Evolutionary conservation across 1,139 yeast genomes (phyloP).

Genomic region (Hemisphaericaspora xylofermentans): DNA sequence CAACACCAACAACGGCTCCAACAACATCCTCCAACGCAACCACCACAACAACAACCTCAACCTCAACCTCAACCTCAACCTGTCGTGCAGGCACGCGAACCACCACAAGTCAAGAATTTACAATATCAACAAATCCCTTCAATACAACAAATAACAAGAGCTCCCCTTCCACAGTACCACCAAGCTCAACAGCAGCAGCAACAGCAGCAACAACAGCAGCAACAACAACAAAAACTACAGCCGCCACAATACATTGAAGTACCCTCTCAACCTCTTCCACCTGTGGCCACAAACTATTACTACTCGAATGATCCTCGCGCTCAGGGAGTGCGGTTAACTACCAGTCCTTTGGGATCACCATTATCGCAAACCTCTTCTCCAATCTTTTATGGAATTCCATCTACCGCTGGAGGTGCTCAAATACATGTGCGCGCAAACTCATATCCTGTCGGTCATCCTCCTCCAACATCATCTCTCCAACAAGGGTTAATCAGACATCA

Average conservation of each 20-base stretch:
- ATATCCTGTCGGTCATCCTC: slow-evolving; percentile 5
- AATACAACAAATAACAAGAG: slow-evolving; percentile 1
- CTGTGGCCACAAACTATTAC: neutral
- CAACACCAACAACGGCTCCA: slow-evolving; percentile 5
- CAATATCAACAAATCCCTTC: slow-evolving; percentile 8
- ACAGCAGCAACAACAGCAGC: no score
- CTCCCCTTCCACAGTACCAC: slow-evolving; percentile 3
- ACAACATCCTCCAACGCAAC: slow-evolving; percentile 1
- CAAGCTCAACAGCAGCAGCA: slow-evolving; percentile 4
- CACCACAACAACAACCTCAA: slow-evolving; percentile 5
- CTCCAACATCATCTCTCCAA: neutral
- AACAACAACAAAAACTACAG: no score
- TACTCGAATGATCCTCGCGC: neutral
- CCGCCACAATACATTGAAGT: slow-evolving; percentile 2
- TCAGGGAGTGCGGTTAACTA: neutral
- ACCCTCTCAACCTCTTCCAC: neutral
- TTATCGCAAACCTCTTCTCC: slow-evolving; percentile 4
- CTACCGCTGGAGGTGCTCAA: neutral
- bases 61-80: slow-evolving; percentile 6
- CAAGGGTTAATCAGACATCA: slow-evolving; percentile 5
- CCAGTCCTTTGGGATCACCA: slow-evolving; percentile 1
- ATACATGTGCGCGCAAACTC: slow-evolving; percentile 3
- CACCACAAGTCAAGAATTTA: slow-evolving; percentile 6
- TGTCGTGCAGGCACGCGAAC: slow-evolving; percentile 4
- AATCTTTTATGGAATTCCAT: neutral